Conservation (phyloP, 371 early-diverging fungal genomes). For the Syncephalastrum monosporum region DNA sequence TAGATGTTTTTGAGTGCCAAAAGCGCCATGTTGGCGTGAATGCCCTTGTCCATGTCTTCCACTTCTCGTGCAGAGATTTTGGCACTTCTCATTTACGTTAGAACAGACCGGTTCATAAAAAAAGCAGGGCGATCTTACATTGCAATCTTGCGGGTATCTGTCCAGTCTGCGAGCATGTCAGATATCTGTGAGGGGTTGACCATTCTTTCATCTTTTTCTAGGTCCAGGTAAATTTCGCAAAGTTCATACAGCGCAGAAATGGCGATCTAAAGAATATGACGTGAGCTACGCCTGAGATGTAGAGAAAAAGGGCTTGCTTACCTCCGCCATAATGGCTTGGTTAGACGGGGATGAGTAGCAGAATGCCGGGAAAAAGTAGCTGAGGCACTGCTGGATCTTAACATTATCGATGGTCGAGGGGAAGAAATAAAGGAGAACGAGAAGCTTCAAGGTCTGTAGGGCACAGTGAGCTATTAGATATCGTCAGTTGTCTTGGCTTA, state of each 20-base stretch:
- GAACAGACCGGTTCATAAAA: background rate
- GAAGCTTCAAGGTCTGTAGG: conserved; percentile 59
- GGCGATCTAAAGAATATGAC: conserved; percentile 17
- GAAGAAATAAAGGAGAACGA: conserved; percentile 80
- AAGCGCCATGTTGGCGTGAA: conserved; percentile 43
- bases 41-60: conserved; percentile 20
- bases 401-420: conserved; percentile 61
- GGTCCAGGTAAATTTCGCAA: conserved; percentile 29
- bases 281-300: background rate
- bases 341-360: conserved; percentile 70
- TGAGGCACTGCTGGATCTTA: conserved; percentile 76
- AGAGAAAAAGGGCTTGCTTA: conserved; percentile 3
- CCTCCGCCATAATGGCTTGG: conserved; percentile 54
- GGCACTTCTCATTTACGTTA: conserved; percentile 1
- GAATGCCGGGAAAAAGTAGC: conserved; percentile 84
- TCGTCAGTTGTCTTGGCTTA: conserved; percentile 17
- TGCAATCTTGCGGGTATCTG: conserved; percentile 50
- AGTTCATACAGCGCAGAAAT: conserved; percentile 39
- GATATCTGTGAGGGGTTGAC: conserved; percentile 51
- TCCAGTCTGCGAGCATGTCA: conserved; percentile 62
- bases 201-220: conserved; percentile 46
- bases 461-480: background rate
- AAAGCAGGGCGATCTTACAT: conserved; percentile 22
- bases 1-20: conserved; percentile 34
- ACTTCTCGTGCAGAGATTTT: conserved; percentile 12